These are phyloP conservation scores for Crithidia acanthocephali DNA, from an alignment of 208 protist species.

Conservation along the genomic window DNA sequence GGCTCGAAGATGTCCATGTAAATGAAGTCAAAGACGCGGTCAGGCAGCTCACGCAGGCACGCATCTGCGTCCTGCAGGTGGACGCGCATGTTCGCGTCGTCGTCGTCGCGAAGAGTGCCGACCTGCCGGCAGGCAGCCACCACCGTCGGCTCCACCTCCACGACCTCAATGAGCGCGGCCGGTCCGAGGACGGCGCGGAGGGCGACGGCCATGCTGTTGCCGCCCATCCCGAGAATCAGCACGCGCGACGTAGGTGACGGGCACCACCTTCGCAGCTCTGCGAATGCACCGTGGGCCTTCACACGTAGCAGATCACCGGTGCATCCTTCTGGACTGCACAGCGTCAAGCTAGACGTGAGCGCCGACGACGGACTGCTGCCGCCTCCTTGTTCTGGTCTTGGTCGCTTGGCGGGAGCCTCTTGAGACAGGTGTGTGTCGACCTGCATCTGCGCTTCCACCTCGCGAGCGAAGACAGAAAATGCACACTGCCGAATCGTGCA, in stretches of 20 bases:
- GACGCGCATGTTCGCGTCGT: slow-evolving; percentile 50
- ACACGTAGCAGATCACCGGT: too few relatives aligned
- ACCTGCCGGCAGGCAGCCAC: slow-evolving; percentile 45
- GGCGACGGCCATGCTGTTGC: slow-evolving; percentile 78
- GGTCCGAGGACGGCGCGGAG: slow-evolving; percentile 59
- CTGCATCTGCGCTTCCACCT: neutral
- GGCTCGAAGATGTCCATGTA: slow-evolving; percentile 89
- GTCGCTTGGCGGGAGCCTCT: neutral
- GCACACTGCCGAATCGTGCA: slow-evolving; percentile 1
- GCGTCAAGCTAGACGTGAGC: neutral
- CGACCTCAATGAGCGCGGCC: slow-evolving; percentile 50
- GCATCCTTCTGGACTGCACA: neutral
- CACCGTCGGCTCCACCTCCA: slow-evolving; percentile 76
- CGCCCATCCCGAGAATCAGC: slow-evolving; percentile 80
- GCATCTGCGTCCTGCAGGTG: slow-evolving; percentile 44
- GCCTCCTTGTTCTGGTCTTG: neutral
- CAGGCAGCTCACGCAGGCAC: slow-evolving; percentile 4
- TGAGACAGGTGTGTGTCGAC: neutral
- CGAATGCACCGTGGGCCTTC: neutral
- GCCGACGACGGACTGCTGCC: neutral
- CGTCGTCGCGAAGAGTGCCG: slow-evolving; percentile 35
- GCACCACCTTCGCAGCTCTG: slow-evolving; percentile 20
- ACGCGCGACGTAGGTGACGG: slow-evolving; percentile 37
- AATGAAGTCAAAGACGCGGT: slow-evolving; percentile 47
- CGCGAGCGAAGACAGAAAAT: neutral